A percentile compares a stretch with the other conserved stretches of the same genome.
Conservation (phyloP, 495 filamentous ascomycete species). For the Darksidea phi region DNA sequence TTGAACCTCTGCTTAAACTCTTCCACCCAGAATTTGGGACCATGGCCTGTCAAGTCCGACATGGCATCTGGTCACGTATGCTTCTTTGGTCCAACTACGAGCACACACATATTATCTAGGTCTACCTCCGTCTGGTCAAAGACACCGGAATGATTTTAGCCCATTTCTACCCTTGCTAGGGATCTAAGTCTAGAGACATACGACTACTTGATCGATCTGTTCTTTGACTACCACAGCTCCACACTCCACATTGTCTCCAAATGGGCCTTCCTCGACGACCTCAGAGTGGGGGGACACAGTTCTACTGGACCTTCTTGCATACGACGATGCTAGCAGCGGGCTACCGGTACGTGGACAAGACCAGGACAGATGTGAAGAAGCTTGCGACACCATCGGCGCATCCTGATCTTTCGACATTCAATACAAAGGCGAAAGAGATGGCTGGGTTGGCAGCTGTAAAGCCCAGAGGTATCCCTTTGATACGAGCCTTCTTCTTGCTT, state of each 20-base stretch:
- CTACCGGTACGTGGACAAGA: constrained; percentile 19
- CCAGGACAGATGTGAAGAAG: constrained; percentile 17
- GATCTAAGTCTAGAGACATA: constrained; percentile 16
- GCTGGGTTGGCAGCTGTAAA: constrained; percentile 19
- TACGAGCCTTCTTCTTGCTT: constrained; percentile 22
- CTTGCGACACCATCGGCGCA: constrained; percentile 1
- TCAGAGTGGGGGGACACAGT: constrained; percentile 13
- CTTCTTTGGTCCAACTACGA: constrained; percentile 24
- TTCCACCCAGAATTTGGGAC: constrained; percentile 18
- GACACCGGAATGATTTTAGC: constrained; percentile 15
- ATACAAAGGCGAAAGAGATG: constrained; percentile 25
- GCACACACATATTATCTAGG: constrained; percentile 18
- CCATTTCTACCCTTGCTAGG: constrained; percentile 13
- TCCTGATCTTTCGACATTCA: constrained; percentile 12
- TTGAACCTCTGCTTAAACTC: constrained; percentile 14
- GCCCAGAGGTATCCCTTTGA: constrained; percentile 16
- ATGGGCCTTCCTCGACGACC: constrained; percentile 22
- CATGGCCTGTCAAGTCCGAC: constrained; percentile 22
- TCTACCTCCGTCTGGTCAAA: constrained; percentile 7
- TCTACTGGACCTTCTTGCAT: constrained; percentile 19
- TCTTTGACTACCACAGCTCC: constrained; percentile 23
- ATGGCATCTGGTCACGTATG: constrained; percentile 22
- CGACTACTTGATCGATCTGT: constrained; percentile 23
- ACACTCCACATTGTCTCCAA: constrained; percentile 24
- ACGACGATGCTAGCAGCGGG: constrained; percentile 19